phyloP scores from a whole-genome alignment of 495 filamentous ascomycete species.

The Cercophora scortea region DNA sequence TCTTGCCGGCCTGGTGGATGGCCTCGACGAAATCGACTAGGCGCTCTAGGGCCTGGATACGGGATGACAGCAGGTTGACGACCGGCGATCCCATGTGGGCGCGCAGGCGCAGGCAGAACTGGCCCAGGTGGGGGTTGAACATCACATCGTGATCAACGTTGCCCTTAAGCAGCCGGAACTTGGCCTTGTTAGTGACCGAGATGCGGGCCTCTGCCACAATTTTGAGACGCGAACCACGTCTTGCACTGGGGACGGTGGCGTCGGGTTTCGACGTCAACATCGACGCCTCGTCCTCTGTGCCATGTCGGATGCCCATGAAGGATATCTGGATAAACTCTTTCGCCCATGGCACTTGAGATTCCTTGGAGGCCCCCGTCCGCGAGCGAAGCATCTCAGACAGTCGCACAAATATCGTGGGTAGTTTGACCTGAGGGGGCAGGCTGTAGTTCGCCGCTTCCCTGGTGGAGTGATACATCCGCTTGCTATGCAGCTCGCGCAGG shows the following conservation, averaged over 20 bases:
- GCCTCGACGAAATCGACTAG: constrained; percentile 58
- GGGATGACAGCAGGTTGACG: constrained; percentile 43
- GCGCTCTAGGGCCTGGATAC: constrained; percentile 54
- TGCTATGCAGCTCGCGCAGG: constrained; percentile 34
- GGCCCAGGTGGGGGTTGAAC: constrained; percentile 48
- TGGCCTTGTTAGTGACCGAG: constrained; percentile 23
- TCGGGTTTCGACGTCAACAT: constrained; percentile 8
- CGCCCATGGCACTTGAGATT: constrained; percentile 33
- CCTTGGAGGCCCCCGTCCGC: constrained; percentile 2
- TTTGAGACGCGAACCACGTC: constrained; percentile 4
- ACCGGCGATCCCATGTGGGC: constrained; percentile 49
- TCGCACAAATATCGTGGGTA: constrained; percentile 36
- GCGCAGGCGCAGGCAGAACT: constrained; percentile 51
- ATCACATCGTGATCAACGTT: constrained; percentile 50
- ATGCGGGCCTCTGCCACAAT: constrained; percentile 23
- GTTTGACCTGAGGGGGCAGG: constrained; percentile 24
- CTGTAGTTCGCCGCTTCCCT: constrained; percentile 14
- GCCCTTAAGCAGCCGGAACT: constrained; percentile 40
- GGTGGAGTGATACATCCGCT: constrained; percentile 20
- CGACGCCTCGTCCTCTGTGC: constrained; percentile 11
- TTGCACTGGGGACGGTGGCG: constrained; percentile 1
- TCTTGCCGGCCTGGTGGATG: constrained; percentile 41
- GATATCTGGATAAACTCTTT: constrained; percentile 45
- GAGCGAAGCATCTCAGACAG: constrained; percentile 33
- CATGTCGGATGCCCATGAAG: constrained; percentile 37